These are phyloP conservation scores for Solanum boliviense DNA, from an alignment of 257 asterid genomes.

Conservation along the genomic window DNA sequence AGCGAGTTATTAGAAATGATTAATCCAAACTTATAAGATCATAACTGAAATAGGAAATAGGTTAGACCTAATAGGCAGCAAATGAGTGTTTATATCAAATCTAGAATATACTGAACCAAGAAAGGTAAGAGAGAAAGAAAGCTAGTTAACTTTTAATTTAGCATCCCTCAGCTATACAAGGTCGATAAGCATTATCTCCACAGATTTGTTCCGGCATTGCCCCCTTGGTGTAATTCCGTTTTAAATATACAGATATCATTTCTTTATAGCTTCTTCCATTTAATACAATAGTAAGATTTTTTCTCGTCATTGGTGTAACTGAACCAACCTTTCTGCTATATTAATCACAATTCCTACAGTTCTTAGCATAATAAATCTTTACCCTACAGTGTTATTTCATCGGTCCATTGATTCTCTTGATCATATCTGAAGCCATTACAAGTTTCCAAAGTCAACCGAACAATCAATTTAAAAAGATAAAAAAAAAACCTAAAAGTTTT, in stretches of 20 bases:
- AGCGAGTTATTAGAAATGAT: neutral
- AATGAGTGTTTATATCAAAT: neutral
- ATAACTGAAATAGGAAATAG: neutral
- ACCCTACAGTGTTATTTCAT: neutral
- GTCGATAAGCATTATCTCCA: neutral
- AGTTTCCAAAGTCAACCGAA: neutral
- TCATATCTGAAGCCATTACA: neutral
- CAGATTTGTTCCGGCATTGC: neutral
- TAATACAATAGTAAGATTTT: neutral
- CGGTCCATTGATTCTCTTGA: neutral
- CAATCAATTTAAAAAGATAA: neutral
- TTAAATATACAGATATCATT: neutral
- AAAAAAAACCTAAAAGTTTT: too few relatives aligned
- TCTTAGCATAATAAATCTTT: neutral
- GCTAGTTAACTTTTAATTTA: neutral
- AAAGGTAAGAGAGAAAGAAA: neutral
- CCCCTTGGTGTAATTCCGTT: neutral
- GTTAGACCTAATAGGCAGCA: neutral
- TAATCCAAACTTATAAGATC: neutral
- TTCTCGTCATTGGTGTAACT: neutral
- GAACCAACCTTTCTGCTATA: neutral
- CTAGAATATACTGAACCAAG: neutral
- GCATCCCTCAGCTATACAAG: neutral
- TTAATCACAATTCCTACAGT: neutral
- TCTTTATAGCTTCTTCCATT: neutral